Percentiles rank a stretch among this genome's conserved stretches.
Conservation (phyloP, 257 asterid species). For the Solanum bulbocastanum region DNA sequence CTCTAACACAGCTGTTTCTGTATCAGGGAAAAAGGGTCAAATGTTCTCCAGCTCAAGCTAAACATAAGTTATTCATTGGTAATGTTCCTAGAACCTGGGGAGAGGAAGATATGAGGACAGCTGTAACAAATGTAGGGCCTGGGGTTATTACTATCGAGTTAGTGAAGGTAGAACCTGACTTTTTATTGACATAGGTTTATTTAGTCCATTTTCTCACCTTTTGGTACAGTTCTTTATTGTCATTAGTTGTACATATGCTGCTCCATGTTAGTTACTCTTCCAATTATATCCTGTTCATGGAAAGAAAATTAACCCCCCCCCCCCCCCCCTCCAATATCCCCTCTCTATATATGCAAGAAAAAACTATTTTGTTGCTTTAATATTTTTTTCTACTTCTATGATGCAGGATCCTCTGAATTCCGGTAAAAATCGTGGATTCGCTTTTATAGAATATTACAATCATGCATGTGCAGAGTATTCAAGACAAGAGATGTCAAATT, state of each 20-base stretch:
- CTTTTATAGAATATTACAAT: conserved; percentile 83
- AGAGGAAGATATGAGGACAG: conserved; percentile 69
- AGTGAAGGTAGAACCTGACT: conserved; percentile 46
- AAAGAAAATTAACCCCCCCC: neutral
- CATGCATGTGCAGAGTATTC: conserved; percentile 98
- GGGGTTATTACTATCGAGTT: conserved; percentile 75
- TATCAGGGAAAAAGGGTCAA: conserved; percentile 72
- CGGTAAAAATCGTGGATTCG: conserved; percentile 83
- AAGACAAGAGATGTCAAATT: conserved; percentile 70
- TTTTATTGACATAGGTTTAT: neutral
- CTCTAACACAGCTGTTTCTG: conserved; percentile 5
- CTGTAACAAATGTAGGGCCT: conserved; percentile 73
- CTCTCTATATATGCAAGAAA: neutral
- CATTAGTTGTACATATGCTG: neutral
- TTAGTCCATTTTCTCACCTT: neutral
- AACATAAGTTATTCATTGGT: conserved; percentile 79
- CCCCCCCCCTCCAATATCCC: neutral
- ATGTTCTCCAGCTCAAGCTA: conserved; percentile 94
- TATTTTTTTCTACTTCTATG: neutral
- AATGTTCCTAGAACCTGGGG: conserved; percentile 86
- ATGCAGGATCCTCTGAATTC: conserved; percentile 77
- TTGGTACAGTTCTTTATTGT: neutral
- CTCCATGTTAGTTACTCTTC: neutral
- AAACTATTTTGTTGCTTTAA: neutral
- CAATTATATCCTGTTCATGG: neutral